phyloP scores from a whole-genome alignment of 257 asterid genomes.

The Euphrasia confusa region DNA sequence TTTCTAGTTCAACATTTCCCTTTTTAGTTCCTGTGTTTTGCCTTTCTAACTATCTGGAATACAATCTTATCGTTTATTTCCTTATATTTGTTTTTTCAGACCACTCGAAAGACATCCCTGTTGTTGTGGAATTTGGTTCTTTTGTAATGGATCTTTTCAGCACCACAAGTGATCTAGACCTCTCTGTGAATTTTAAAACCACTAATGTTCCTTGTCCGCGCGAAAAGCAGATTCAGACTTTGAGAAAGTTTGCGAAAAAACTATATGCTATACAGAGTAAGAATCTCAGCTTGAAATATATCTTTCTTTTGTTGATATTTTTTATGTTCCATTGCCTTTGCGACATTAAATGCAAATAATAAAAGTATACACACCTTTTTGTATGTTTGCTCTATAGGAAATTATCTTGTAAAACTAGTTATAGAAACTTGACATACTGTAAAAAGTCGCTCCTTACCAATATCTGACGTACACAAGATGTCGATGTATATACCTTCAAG shows the following conservation, averaged over 20 bases:
- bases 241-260: slow-evolving; percentile 70
- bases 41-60: slow-evolving; percentile 9
- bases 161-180: slow-evolving; percentile 72
- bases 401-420: neutral
- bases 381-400: slow-evolving; percentile 1
- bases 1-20: slow-evolving; percentile 10
- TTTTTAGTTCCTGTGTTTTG: neutral
- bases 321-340: neutral
- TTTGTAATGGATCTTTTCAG: slow-evolving; percentile 85
- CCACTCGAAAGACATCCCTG: slow-evolving; percentile 47
- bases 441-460: neutral
- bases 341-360: slow-evolving; percentile 5
- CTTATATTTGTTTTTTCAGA: slow-evolving; percentile 36
- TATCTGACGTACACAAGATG: slow-evolving; percentile 1
- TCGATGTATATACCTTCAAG: neutral
- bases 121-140: slow-evolving; percentile 85
- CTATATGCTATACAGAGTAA: slow-evolving; percentile 73
- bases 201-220: slow-evolving; percentile 44
- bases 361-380: neutral
- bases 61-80: slow-evolving; percentile 5
- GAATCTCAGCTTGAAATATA: slow-evolving; percentile 19
- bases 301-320: neutral
- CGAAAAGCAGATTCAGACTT: slow-evolving; percentile 66
- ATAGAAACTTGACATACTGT: neutral
- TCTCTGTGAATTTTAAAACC: slow-evolving; percentile 65